Evolutionary conservation across 257 asterid genomes (phyloP).

Genomic region (Fraxinus excelsior): DNA sequence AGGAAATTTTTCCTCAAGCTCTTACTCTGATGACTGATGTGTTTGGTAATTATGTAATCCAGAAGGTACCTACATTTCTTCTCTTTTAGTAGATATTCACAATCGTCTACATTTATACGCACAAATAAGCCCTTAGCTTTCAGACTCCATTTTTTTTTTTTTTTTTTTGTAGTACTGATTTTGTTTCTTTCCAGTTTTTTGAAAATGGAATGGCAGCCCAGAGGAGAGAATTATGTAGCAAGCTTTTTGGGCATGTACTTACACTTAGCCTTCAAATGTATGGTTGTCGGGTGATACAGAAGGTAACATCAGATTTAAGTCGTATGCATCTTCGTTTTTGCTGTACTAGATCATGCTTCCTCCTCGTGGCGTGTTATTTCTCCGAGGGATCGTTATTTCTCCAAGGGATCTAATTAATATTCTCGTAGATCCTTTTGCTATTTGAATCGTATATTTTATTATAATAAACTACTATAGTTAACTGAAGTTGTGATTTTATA

Average conservation of each 20-base stretch:
- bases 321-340: not conserved
- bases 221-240: conserved; percentile 80
- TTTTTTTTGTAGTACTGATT: conserved; percentile 19
- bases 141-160: not conserved
- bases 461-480: conserved; percentile 1
- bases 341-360: not conserved
- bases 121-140: conserved; percentile 8
- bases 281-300: conserved; percentile 97
- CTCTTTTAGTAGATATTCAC: no score
- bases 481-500: conserved; percentile 16
- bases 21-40: conserved; percentile 90
- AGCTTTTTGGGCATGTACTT: conserved; percentile 87
- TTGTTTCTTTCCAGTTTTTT: conserved; percentile 62
- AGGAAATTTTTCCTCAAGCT: conserved; percentile 89
- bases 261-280: conserved; percentile 95
- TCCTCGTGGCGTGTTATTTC: not conserved
- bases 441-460: not conserved
- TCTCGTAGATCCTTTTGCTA: not conserved
- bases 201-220: conserved; percentile 91
- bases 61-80: conserved; percentile 56
- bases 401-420: not conserved
- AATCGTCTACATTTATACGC: not conserved
- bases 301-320: conserved; percentile 47
- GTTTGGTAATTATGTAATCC: conserved; percentile 92
- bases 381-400: not conserved